A percentile compares a stretch with the other conserved stretches of the same genome.
phyloP scores from a whole-genome alignment of 495 filamentous ascomycete genomes.

The Acidiella bohemica region DNA sequence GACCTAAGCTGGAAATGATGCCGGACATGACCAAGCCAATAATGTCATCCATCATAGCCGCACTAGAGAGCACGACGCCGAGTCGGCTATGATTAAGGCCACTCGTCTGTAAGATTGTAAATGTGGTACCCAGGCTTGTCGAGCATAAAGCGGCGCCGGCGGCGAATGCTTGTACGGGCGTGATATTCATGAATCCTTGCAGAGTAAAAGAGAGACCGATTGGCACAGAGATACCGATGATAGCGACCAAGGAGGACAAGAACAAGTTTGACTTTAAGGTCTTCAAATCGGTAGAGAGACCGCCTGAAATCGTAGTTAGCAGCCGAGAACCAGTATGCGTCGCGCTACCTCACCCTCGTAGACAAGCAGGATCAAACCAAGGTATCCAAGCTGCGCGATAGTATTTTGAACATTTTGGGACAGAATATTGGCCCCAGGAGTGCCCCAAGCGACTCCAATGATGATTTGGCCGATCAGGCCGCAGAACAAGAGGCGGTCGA shows the following conservation, averaged over 20 bases:
- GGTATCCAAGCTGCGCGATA: slow-evolving; percentile 58
- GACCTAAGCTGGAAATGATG: slow-evolving; percentile 42
- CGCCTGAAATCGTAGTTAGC: no score
- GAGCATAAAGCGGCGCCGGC: slow-evolving; percentile 65
- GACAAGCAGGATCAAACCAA: slow-evolving; percentile 61
- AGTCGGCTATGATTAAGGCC: slow-evolving; percentile 46
- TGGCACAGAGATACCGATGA: slow-evolving; percentile 49
- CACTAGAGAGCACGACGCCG: slow-evolving; percentile 54
- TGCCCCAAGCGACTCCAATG: slow-evolving; percentile 57
- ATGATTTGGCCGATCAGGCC: slow-evolving; percentile 64
- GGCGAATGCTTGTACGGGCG: slow-evolving; percentile 51
- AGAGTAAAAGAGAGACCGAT: slow-evolving; percentile 58
- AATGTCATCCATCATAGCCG: slow-evolving; percentile 76
- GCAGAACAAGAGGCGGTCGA: slow-evolving; percentile 54
- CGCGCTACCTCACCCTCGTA: no score
- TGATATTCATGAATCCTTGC: slow-evolving; percentile 29
- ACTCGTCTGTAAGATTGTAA: slow-evolving; percentile 51
- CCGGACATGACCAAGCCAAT: slow-evolving; percentile 69
- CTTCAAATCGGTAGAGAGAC: slow-evolving; percentile 48
- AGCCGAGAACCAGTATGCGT: no score
- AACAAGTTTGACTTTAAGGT: slow-evolving; percentile 45
- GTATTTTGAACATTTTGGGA: slow-evolving; percentile 35
- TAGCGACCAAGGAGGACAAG: slow-evolving; percentile 46
- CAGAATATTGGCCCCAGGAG: slow-evolving; percentile 44
- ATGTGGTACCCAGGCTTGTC: slow-evolving; percentile 68